phyloP scores from a whole-genome alignment of 2,329 filamentous ascomycete genomes.

The Canariomyces notabilis region DNA sequence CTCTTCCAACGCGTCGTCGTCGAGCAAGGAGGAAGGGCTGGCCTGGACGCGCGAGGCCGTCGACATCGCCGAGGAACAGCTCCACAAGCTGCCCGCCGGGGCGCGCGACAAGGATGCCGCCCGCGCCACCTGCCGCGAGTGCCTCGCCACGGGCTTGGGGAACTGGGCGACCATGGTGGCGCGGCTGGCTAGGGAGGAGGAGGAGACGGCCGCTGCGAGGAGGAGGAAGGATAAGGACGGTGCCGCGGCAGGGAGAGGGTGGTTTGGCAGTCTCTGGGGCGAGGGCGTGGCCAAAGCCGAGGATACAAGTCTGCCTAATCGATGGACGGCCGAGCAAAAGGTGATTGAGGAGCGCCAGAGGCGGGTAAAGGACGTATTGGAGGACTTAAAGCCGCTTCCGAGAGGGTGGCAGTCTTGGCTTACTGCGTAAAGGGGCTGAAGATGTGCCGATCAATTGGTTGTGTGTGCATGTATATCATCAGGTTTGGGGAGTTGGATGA shows the following conservation, averaged over 20 bases:
- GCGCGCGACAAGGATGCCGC: constrained; percentile 34
- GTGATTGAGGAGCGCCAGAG: constrained; percentile 49
- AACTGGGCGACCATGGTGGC: constrained; percentile 83
- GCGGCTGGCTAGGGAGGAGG: constrained; percentile 52
- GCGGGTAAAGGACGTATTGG: constrained; percentile 48
- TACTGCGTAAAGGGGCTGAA: constrained; percentile 8
- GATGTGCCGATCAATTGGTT: not conserved
- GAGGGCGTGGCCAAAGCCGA: constrained; percentile 31
- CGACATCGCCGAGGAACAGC: constrained; percentile 68
- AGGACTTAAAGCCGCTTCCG: constrained; percentile 40
- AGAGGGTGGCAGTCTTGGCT: constrained; percentile 19
- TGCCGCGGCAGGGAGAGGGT: constrained; percentile 18
- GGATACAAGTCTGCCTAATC: constrained; percentile 29
- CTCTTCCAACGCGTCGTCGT: constrained; percentile 40
- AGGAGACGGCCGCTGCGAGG: constrained; percentile 23
- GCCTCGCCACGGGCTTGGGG: constrained; percentile 66
- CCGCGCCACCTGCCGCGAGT: constrained; percentile 66
- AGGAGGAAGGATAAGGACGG: not conserved
- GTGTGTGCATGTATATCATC: not conserved
- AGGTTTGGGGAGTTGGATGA: not conserved
- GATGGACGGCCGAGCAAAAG: constrained; percentile 52
- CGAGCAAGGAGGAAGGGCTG: constrained; percentile 61
- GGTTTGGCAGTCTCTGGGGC: constrained; percentile 40
- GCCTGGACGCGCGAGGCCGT: constrained; percentile 89
- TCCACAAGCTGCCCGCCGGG: constrained; percentile 39